phyloP scores from a whole-genome alignment of 179 eudicot genomes.

The Heliamphora pulchella region DNA sequence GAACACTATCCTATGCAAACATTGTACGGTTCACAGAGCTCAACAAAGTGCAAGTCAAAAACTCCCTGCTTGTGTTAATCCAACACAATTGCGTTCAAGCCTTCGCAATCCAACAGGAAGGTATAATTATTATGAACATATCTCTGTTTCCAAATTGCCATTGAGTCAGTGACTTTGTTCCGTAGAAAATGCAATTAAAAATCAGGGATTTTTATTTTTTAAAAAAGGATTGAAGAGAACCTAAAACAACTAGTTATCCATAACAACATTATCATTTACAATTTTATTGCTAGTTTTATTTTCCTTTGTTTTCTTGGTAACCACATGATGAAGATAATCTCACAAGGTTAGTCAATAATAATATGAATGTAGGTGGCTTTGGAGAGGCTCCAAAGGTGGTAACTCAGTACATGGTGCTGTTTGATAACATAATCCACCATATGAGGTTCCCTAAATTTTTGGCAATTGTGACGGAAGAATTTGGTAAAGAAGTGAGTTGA shows the following conservation, averaged over 20 bases:
- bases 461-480: constrained; percentile 45
- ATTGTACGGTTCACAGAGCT: constrained; percentile 40
- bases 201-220: background rate
- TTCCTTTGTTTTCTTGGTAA: background rate
- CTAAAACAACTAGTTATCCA: background rate
- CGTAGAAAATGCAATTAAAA: background rate
- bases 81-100: constrained; percentile 96
- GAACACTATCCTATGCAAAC: constrained; percentile 39
- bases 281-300: background rate
- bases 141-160: background rate
- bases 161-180: background rate
- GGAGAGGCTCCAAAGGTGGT: constrained; percentile 39
- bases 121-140: constrained; percentile 21
- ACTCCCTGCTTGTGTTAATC: constrained; percentile 49
- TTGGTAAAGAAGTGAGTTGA: constrained; percentile 58
- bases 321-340: background rate
- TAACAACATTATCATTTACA: background rate
- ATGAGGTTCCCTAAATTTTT: constrained; percentile 82
- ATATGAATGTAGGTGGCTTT: constrained; percentile 42
- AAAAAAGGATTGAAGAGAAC: background rate
- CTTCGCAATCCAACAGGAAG: constrained; percentile 57
- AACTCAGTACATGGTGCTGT: constrained; percentile 78
- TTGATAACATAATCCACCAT: constrained; percentile 69
- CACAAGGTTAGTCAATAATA: background rate
- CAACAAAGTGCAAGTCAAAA: constrained; percentile 29